Base-by-base conservation (phyloP, 2,329 filamentous ascomycete species). In the Fusarium nygamai region DNA sequence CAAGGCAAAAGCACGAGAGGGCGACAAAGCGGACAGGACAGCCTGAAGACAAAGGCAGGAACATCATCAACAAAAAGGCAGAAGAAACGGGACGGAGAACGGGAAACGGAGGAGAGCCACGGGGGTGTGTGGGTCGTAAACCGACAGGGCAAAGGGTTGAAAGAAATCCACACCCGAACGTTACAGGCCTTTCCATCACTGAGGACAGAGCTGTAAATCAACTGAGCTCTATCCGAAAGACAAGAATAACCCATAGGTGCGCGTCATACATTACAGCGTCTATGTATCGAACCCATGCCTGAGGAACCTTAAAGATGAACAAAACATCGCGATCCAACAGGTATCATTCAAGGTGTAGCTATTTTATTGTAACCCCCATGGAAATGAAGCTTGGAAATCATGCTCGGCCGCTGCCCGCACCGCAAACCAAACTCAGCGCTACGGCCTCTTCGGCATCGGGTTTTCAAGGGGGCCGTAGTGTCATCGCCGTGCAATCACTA, bases 101-200 rank as follows among this genome's bases (percentile, higher is more conserved):
- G 71, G 71, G 71, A 72, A 73, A 73, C 70, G 70, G 70, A 73
- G 69, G 70, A 72, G 59, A 70, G 64, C 70, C 69, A 72, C 70
- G 70, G 70, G 70, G 69, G 64, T 44, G 70, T 64, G 70, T 73
- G 69, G 69, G 66, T 71, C 61, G 48, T 53, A 62, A 73, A 73
- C 67, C 71, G 62, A 73, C 62, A 73, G 59, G 70, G 71, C 62
- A 59, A 6, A 60, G n/a, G 60, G 48, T 44, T 61, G 64, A 54
- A 58, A 48, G 57, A 46, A 50, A 47, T 34, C 34, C 14, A 38
- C n/a, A 41, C 27, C 24, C 14, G 16, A 29, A 29, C 20, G 20
- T 29, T 29, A 19, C 34, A 41, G 51, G 51, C 36, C 36, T 56
- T 41, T 56, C 34, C 2, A 43, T 31, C 12, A n/a, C 36, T 56